Percentiles rank a stretch among this genome's conserved stretches.
These are phyloP conservation scores for Penicillium sp. DNA, from an alignment of 2,329 filamentous ascomycete species.

Conservation along the genomic window DNA sequence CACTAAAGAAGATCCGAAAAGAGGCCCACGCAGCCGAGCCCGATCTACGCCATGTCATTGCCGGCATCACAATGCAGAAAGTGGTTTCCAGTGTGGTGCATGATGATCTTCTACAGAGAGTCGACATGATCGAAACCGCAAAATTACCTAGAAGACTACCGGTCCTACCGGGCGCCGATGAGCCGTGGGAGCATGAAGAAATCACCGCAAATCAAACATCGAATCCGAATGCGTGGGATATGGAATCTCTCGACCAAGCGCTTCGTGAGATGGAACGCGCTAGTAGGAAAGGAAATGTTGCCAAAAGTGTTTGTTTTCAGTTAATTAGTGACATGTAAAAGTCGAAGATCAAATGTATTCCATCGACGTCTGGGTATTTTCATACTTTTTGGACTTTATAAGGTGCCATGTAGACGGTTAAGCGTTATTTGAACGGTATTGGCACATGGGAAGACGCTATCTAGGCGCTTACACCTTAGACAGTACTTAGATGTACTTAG, in stretches of 20 bases:
- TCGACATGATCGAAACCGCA: constrained; percentile 13
- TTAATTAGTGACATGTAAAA: constrained; percentile 20
- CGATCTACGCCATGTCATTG: constrained; percentile 21
- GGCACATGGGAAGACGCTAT: no score
- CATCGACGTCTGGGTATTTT: not conserved
- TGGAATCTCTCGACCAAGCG: constrained; percentile 16
- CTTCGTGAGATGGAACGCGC: constrained; percentile 16
- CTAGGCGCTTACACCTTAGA: no score
- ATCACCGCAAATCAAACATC: not conserved
- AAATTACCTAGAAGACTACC: constrained; percentile 6
- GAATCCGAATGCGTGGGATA: constrained; percentile 10
- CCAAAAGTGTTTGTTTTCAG: constrained; percentile 19
- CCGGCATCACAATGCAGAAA: constrained; percentile 21
- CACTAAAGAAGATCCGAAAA: constrained; percentile 23
- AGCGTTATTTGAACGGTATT: not conserved
- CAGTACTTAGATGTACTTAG: no score
- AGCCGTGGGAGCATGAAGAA: constrained; percentile 11
- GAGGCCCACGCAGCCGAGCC: constrained; percentile 21
- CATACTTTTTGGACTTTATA: not conserved
- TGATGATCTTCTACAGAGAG: constrained; percentile 16
- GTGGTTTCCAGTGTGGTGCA: constrained; percentile 5
- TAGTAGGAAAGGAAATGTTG: constrained; percentile 14
- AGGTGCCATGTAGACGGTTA: no score
- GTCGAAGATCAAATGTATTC: not conserved
- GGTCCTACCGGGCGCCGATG: constrained; percentile 14